These are phyloP conservation scores for Choanephora cucurbitarum DNA, from an alignment of 371 early-diverging fungal genomes.

Conservation along the genomic window DNA sequence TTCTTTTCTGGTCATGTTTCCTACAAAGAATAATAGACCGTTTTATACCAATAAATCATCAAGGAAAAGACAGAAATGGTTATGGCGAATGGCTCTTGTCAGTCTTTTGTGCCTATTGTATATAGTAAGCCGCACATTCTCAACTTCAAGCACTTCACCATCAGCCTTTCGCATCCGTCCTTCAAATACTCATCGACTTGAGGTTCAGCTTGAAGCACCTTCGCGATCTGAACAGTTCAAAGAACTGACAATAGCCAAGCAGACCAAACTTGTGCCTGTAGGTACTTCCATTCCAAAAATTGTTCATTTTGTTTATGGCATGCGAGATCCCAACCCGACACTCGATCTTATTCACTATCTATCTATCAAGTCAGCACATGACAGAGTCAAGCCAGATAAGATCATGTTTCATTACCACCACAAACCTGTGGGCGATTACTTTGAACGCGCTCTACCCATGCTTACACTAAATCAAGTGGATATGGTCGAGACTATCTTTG, in stretches of 20 bases:
- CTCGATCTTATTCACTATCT: constrained; percentile 55
- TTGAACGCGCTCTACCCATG: constrained; percentile 43
- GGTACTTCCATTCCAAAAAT: constrained; percentile 45
- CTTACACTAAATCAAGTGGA: constrained; percentile 41
- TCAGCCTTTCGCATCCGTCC: not conserved
- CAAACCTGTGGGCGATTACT: constrained; percentile 46
- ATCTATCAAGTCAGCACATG: constrained; percentile 56
- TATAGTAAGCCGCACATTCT: not conserved
- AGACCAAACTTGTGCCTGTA: constrained; percentile 13
- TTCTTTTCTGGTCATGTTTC: not conserved
- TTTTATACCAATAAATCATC: constrained; percentile 6
- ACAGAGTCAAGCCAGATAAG: constrained; percentile 45
- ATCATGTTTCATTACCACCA: constrained; percentile 57
- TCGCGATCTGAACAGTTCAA: constrained; percentile 10
- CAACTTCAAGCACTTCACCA: not conserved
- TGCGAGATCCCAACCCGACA: constrained; percentile 42
- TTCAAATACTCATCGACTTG: not conserved
- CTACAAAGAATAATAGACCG: not conserved
- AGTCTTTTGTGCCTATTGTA: not conserved
- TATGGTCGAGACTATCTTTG: constrained; percentile 38
- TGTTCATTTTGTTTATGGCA: constrained; percentile 55
- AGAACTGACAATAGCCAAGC: constrained; percentile 29
- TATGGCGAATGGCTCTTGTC: constrained; percentile 6
- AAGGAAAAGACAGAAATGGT: constrained; percentile 16
- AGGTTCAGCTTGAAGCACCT: constrained; percentile 18